These are phyloP conservation scores for Draba incana DNA, from an alignment of 345 rosid species.

Conservation along the genomic window DNA sequence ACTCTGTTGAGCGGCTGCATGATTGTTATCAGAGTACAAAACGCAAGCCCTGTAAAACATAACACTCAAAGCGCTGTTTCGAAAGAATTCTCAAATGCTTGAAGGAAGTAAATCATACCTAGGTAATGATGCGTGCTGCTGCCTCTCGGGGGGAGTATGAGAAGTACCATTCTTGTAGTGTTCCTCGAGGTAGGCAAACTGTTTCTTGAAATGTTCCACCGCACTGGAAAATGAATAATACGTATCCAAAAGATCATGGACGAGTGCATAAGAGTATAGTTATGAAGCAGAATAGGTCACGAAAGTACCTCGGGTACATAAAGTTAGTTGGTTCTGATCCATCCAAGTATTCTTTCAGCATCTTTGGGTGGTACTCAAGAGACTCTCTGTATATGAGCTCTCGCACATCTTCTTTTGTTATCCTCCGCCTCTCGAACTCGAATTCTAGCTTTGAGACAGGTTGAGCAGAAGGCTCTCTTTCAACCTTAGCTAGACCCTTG, in stretches of 20 bases:
- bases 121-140: conserved; percentile 95
- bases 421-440: conserved; percentile 94
- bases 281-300: conserved; percentile 12
- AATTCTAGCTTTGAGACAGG: conserved; percentile 96
- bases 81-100: not conserved
- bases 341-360: conserved; percentile 83
- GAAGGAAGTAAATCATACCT: conserved; percentile 50
- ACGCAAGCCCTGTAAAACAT: conserved; percentile 72
- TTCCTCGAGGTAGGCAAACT: conserved; percentile 94
- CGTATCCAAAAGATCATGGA: conserved; percentile 14
- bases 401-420: conserved; percentile 93
- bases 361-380: conserved; percentile 94
- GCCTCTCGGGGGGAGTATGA: conserved; percentile 86
- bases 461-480: conserved; percentile 96
- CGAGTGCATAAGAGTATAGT: not conserved
- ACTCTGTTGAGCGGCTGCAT: conserved; percentile 46
- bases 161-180: conserved; percentile 85
- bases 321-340: conserved; percentile 94
- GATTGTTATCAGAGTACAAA: conserved; percentile 66
- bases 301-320: conserved; percentile 90
- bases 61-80: not conserved
- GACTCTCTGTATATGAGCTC: conserved; percentile 91
- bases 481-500: conserved; percentile 87
- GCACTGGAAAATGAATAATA: conserved; percentile 60
- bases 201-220: conserved; percentile 97